Base-by-base conservation (phyloP, 139 green algal species). In the Coelastrella sp. region DNA sequence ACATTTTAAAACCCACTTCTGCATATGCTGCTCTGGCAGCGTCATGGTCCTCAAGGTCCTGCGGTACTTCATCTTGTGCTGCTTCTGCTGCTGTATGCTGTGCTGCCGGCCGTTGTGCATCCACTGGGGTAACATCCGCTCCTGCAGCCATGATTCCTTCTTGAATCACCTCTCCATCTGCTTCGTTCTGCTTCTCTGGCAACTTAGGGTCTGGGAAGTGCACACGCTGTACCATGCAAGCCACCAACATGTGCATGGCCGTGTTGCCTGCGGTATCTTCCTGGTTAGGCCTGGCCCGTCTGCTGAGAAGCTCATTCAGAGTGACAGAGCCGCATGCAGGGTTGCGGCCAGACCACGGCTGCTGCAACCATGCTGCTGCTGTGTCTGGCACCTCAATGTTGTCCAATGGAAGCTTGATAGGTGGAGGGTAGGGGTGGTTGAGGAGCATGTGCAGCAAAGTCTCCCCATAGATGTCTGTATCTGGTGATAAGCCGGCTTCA, bases 221-320 rank as follows among this genome's bases (percentile, higher is more conserved):
- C 24, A 84, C 59, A 4, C 25, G n/a, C 58, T 76, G 58, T n/a
- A 90, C 85, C 85, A 90, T 76, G 73, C 85, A 90, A 19, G 85
- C 85, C 24, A 90, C 85, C 58, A 90, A 15, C 85, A 90, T 90
- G 85, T 90, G 85, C 59, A 90, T 76, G 6, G 85, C 85, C 14
- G 85, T 90, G 73, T 90, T 90, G 57, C 85, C 85, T 49, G 59
- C 59, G 20, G 59, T 49, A 25, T 90, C 85, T 27, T 76, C 20
- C 10, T 75, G 17, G 58, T 90, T 68, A 19, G 85, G 73, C 9
- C 49, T 90, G 73, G 56, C 24, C 14, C 19, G 11, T 8, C 85
- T 76, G 8, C 20, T 35, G 24, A 90, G 85, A 22, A 90, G 73
- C 73, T 90, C 73, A 11, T 84, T 35, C n/a, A 90, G 85, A 5